phyloP scores from a whole-genome alignment of 805 yeast species.

The Metschnikowia drakensbergensis region DNA sequence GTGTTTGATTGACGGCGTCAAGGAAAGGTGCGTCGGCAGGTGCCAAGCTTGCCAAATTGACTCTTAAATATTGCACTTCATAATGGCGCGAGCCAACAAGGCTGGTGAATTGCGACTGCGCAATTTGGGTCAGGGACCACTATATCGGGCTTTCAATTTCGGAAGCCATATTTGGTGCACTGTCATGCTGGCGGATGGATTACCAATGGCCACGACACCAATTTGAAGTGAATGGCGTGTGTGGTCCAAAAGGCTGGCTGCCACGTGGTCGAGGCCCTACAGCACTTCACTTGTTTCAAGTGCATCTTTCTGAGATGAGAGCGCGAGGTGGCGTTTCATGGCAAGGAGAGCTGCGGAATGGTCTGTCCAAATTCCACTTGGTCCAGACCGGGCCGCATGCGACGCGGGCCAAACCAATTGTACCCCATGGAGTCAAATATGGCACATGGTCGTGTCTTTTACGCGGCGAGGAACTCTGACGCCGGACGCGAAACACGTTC shows the following conservation, averaged over 20 bases:
- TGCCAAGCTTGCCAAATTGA: background rate
- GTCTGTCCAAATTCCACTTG: background rate
- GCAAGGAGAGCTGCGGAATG: background rate
- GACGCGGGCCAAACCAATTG: background rate
- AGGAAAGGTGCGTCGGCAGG: background rate
- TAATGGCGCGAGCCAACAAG: no score
- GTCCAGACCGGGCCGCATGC: background rate
- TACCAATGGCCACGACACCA: no score
- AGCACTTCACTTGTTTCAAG: no score
- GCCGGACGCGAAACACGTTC: slow-evolving; percentile 2
- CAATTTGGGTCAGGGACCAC: background rate
- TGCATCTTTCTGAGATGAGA: no score
- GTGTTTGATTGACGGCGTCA: background rate
- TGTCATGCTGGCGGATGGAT: no score
- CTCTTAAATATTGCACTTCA: no score
- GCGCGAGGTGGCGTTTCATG: background rate
- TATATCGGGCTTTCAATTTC: no score
- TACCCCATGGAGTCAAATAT: background rate
- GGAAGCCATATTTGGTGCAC: no score
- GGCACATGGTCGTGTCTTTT: background rate
- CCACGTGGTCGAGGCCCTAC: no score
- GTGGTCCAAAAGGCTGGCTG: no score
- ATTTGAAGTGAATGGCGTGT: no score
- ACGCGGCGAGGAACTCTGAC: slow-evolving; percentile 1
- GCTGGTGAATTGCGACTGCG: background rate